These are phyloP conservation scores for Exsudoporus frostii DNA, from an alignment of 768 basidiomycete genomes.

Conservation along the genomic window DNA sequence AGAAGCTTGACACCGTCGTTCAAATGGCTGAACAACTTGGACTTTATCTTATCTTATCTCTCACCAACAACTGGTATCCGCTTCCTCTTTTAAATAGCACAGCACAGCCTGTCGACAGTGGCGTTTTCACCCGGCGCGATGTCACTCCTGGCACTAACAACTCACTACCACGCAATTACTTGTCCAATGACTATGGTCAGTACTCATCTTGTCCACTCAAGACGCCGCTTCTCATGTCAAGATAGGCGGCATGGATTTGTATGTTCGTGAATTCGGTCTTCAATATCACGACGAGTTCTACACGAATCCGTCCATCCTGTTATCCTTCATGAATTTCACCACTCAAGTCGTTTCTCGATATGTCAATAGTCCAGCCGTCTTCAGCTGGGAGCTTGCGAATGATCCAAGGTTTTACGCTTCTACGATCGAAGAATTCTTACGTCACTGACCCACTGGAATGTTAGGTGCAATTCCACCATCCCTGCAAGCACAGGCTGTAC, in stretches of 20 bases:
- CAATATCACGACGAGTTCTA: slow-evolving; percentile 58
- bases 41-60: slow-evolving; percentile 49
- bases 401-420: slow-evolving; percentile 49
- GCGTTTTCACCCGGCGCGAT: slow-evolving; percentile 23
- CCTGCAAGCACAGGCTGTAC: slow-evolving; percentile 41
- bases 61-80: slow-evolving; percentile 65
- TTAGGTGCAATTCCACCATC: slow-evolving; percentile 58
- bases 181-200: slow-evolving; percentile 63
- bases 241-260: slow-evolving; percentile 64
- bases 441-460: background rate
- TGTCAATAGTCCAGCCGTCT: slow-evolving; percentile 47
- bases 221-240: slow-evolving; percentile 3
- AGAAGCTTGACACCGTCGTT: slow-evolving; percentile 58
- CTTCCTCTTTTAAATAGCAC: slow-evolving; percentile 31
- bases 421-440: background rate
- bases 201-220: background rate
- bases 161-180: slow-evolving; percentile 45
- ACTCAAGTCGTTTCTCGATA: slow-evolving; percentile 54
- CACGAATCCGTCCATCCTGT: slow-evolving; percentile 45
- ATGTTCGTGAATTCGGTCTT: slow-evolving; percentile 48
- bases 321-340: slow-evolving; percentile 57
- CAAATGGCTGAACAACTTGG: slow-evolving; percentile 52
- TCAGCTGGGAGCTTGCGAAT: slow-evolving; percentile 63
- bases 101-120: background rate
- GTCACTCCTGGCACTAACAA: slow-evolving; percentile 35